A percentile compares a stretch with the other conserved stretches of the same genome.
Conservation (phyloP, 1,139 yeast species). For the Lizanozyma gosingica region DNA sequence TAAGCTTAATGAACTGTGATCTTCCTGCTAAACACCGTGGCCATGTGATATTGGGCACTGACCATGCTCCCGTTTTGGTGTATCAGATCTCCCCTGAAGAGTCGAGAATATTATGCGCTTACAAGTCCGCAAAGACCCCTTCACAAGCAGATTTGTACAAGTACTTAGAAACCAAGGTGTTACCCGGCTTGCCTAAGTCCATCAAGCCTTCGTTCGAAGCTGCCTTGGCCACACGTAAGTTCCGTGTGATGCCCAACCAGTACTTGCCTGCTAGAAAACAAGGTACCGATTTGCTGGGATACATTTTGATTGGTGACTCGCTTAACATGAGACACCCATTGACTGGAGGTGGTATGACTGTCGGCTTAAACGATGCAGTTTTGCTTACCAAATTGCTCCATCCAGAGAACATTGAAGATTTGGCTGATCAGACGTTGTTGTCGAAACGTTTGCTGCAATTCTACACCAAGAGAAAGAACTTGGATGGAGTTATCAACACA, state of each 20-base stretch:
- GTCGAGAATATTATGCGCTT: conserved; percentile 86
- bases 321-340: conserved; percentile 96
- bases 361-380: conserved; percentile 83
- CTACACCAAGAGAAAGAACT: conserved; percentile 67
- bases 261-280: conserved; percentile 67
- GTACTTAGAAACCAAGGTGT: conserved; percentile 52
- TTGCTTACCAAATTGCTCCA: conserved; percentile 53
- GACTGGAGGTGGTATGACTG: conserved; percentile 99
- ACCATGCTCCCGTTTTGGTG: conserved; percentile 78
- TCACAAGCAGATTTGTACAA: conserved; percentile 45
- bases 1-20: conserved; percentile 61
- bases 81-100: conserved; percentile 81
- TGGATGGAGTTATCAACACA: conserved; percentile 82
- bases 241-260: conserved; percentile 91
- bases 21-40: conserved; percentile 75
- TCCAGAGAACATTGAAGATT: conserved; percentile 46
- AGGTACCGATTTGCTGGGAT: conserved; percentile 59
- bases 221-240: conserved; percentile 35
- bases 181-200: conserved; percentile 59
- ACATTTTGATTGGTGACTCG: conserved; percentile 85
- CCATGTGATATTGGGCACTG: conserved; percentile 73
- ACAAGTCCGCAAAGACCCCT: conserved; percentile 68
- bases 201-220: conserved; percentile 54
- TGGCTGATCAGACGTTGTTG: conserved; percentile 49
- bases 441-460: conserved; percentile 50